Evolutionary conservation across 148 eudicot genomes (phyloP).

Genomic region (Fagopyrum homotropicum): DNA sequence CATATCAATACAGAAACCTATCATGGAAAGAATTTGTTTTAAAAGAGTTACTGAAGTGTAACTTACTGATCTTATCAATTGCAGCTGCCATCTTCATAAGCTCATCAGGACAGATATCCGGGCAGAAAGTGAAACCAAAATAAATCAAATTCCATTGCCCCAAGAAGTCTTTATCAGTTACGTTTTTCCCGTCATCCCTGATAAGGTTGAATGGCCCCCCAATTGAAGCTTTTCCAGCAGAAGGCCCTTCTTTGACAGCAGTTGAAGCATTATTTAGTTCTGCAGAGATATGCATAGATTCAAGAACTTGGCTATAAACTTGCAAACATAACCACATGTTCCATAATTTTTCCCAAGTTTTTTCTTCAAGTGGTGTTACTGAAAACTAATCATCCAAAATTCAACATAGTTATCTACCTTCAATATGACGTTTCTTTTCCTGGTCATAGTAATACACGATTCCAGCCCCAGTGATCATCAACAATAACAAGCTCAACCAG

Average conservation of each 20-base stretch:
- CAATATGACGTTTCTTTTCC: conserved; percentile 83
- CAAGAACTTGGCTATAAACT: not conserved
- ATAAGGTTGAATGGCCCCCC: conserved; percentile 89
- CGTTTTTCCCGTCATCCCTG: conserved; percentile 70
- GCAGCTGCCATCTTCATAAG: conserved; percentile 86
- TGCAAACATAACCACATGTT: not conserved
- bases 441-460: conserved; percentile 70
- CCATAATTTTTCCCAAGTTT: not conserved
- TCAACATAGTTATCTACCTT: conserved; percentile 87
- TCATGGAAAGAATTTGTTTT: not conserved
- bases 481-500: conserved; percentile 91
- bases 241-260: conserved; percentile 80
- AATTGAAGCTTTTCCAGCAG: conserved; percentile 90
- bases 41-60: not conserved
- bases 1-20: not conserved
- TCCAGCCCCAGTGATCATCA: conserved; percentile 77
- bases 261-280: conserved; percentile 60
- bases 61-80: conserved; percentile 86
- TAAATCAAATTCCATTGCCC: conserved; percentile 88
- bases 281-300: conserved; percentile 25
- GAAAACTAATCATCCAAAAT: conserved; percentile 20
- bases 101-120: conserved; percentile 98
- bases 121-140: conserved; percentile 97
- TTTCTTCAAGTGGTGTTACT: not conserved
- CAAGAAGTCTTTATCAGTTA: conserved; percentile 64